Conservation (phyloP, 345 rosid genomes). For the Populus alba region DNA sequence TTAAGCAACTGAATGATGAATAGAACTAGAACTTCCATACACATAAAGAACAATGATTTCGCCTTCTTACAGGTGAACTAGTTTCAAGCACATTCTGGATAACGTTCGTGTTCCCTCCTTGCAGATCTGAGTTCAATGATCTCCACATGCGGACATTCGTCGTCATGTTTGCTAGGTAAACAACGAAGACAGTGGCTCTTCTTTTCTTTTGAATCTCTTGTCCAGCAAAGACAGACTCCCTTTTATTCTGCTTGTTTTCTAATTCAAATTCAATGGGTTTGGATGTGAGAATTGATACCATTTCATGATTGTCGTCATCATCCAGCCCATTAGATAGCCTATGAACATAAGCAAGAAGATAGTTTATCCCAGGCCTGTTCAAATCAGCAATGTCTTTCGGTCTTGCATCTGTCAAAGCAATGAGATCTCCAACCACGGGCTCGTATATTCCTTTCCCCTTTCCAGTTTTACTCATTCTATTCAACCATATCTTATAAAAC, state of each 20-base stretch:
- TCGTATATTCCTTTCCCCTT: not conserved
- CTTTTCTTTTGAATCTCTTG: not conserved
- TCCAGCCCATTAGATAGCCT: not conserved
- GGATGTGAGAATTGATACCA: conserved; percentile 29
- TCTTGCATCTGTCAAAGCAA: conserved; percentile 35
- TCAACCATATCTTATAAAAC: not conserved
- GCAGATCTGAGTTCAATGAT: conserved; percentile 25
- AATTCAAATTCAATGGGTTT: conserved; percentile 18
- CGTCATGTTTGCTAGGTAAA: conserved; percentile 36
- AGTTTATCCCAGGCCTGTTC: conserved; percentile 28
- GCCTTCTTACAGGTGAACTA: conserved; percentile 20
- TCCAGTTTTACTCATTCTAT: not conserved
- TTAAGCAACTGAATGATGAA: too few species aligned
- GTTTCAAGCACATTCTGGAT: conserved; percentile 29
- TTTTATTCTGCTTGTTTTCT: not conserved
- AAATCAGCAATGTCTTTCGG: conserved; percentile 36
- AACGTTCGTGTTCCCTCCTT: conserved; percentile 26
- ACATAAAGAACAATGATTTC: not conserved
- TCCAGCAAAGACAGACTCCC: not conserved
- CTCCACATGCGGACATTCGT: conserved; percentile 46
- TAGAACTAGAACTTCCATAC: not conserved
- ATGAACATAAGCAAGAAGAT: conserved; percentile 35
- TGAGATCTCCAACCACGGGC: conserved; percentile 37
- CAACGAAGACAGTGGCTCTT: conserved; percentile 20
- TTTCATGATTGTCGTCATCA: not conserved